phyloP scores from a whole-genome alignment of 164 flowering plant species.

The Stephania cephalantha region DNA sequence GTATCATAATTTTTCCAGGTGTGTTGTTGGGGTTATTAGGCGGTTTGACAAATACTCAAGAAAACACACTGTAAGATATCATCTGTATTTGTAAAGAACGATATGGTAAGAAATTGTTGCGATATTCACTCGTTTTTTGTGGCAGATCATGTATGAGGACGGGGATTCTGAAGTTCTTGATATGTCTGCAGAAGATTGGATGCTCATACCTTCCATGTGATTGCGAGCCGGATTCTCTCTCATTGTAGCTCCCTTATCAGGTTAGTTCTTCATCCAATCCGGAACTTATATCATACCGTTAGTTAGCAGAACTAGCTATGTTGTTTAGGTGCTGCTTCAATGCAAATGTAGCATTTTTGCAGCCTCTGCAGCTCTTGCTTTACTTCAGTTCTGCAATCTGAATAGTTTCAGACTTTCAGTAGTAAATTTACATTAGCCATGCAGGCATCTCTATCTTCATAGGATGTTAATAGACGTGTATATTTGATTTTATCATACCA shows the following conservation, averaged over 20 bases:
- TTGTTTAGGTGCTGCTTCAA: too few relatives aligned
- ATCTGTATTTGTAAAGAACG: background rate
- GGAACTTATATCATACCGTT: too few relatives aligned
- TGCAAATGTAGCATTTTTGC: too few relatives aligned
- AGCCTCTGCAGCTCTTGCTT: too few relatives aligned
- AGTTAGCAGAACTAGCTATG: too few relatives aligned
- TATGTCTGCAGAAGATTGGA: conserved; percentile 71
- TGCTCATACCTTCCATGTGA: conserved; percentile 15
- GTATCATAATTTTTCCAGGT: conserved; percentile 27
- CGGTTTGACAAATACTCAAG: conserved; percentile 49
- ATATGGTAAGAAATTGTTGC: background rate
- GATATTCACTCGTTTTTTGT: background rate
- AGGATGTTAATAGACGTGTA: too few relatives aligned
- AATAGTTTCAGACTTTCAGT: too few relatives aligned
- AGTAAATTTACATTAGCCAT: too few relatives aligned
- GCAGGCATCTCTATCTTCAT: too few relatives aligned
- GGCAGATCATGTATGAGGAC: conserved; percentile 74
- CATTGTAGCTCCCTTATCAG: background rate
- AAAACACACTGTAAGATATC: conserved; percentile 50
- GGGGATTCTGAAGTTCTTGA: conserved; percentile 47
- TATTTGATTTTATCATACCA: too few relatives aligned
- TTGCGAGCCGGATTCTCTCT: background rate
- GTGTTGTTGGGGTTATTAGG: conserved; percentile 49
- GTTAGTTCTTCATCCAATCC: too few relatives aligned
- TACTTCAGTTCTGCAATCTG: too few relatives aligned